A percentile compares a stretch with the other conserved stretches of the same genome.
phyloP scores from a whole-genome alignment of 1,284 basidiomycete genomes.

The Ustilago sp. region DNA sequence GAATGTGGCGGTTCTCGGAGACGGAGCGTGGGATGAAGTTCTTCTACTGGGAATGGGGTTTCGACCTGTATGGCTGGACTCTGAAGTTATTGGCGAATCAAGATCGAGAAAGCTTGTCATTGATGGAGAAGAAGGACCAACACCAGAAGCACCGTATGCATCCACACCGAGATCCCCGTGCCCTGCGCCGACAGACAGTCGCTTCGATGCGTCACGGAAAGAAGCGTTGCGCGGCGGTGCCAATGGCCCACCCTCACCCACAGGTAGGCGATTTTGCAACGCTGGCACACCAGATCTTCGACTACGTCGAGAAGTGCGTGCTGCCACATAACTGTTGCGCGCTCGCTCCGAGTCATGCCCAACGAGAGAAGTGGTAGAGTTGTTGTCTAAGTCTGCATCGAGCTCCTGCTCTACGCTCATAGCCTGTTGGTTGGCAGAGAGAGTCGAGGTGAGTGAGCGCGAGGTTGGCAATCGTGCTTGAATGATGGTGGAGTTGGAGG shows the following conservation, averaged over 20 bases:
- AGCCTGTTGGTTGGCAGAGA: constrained; percentile 31
- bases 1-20: constrained; percentile 15
- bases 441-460: constrained; percentile 15
- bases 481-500: constrained; percentile 41
- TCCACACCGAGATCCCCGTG: constrained; percentile 45
- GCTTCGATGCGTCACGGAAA: constrained; percentile 41
- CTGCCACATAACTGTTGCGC: constrained; percentile 12
- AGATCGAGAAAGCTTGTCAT: constrained; percentile 50
- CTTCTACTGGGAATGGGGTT: constrained; percentile 32
- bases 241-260: constrained; percentile 34
- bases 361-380: constrained; percentile 6
- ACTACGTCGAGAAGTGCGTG: constrained; percentile 32
- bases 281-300: constrained; percentile 37
- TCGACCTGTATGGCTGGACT: constrained; percentile 23
- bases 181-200: constrained; percentile 18
- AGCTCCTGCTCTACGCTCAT: constrained; percentile 49
- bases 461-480: constrained; percentile 27
- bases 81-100: constrained; percentile 41
- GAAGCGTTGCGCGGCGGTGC: constrained; percentile 48
- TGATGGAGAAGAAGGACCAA: constrained; percentile 30
- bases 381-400: constrained; percentile 17
- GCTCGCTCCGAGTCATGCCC: constrained; percentile 10
- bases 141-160: constrained; percentile 16
- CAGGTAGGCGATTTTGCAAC: constrained; percentile 33
- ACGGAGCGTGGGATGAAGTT: constrained; percentile 33